Conservation (phyloP, 2,329 filamentous ascomycete species). For the Rhexocercosporidium sp. region DNA sequence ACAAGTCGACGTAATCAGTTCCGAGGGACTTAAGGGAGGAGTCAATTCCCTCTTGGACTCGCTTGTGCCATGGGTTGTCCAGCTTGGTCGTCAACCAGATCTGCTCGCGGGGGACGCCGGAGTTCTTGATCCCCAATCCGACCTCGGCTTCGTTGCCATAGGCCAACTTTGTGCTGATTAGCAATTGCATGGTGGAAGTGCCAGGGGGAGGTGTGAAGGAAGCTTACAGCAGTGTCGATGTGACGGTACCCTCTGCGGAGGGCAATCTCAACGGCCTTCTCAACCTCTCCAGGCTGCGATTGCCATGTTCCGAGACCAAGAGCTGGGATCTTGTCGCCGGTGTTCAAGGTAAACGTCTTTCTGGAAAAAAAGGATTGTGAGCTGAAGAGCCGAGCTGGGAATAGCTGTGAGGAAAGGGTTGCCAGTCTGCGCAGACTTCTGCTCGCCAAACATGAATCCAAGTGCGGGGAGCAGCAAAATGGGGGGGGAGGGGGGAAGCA, state of each 20-base stretch:
- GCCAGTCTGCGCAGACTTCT: slow-evolving; percentile 41
- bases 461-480: slow-evolving; percentile 16
- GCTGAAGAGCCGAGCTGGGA: slow-evolving; percentile 20
- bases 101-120: slow-evolving; percentile 65
- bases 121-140: slow-evolving; percentile 70
- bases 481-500: background rate
- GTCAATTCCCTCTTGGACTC: slow-evolving; percentile 65
- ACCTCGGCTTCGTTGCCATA: slow-evolving; percentile 80
- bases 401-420: slow-evolving; percentile 28
- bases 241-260: slow-evolving; percentile 73
- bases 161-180: slow-evolving; percentile 51
- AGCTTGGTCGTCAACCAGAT: slow-evolving; percentile 83
- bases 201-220: background rate
- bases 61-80: slow-evolving; percentile 79
- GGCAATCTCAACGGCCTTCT: slow-evolving; percentile 72
- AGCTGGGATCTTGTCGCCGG: slow-evolving; percentile 78
- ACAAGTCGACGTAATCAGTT: slow-evolving; percentile 71
- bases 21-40: slow-evolving; percentile 64
- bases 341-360: slow-evolving; percentile 72
- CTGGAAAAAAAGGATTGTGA: slow-evolving; percentile 33
- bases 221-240: slow-evolving; percentile 63
- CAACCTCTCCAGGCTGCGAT: slow-evolving; percentile 69
- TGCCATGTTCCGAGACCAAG: slow-evolving; percentile 83
- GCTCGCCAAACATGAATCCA: slow-evolving; percentile 30
- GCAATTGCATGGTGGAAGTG: background rate